These are phyloP conservation scores for Phytophthora citrophthora DNA, from an alignment of 352 stramenopile genomes.

Conservation along the genomic window DNA sequence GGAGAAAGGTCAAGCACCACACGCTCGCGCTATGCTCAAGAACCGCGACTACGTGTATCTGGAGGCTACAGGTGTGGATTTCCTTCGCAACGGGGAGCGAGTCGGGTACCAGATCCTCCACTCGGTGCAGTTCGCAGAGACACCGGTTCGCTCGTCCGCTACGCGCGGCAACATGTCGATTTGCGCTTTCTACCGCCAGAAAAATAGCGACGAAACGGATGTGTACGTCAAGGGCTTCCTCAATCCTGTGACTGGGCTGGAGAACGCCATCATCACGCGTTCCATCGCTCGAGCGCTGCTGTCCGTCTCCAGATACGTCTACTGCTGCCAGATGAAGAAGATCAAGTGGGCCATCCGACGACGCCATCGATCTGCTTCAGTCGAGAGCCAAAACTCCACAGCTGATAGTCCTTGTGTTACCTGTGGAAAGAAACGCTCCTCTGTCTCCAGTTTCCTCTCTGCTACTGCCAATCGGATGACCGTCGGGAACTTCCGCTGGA, in stretches of 20 bases:
- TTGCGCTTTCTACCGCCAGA: conserved; percentile 44
- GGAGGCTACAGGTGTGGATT: conserved; percentile 48
- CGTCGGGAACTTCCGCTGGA: conserved; percentile 18
- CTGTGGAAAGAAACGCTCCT: conserved; percentile 37
- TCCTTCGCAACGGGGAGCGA: conserved; percentile 57
- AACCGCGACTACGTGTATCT: conserved; percentile 64
- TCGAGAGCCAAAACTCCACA: conserved; percentile 17
- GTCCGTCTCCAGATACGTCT: conserved; percentile 35
- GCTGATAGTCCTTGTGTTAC: conserved; percentile 34
- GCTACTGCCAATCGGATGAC: conserved; percentile 15
- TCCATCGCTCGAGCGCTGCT: conserved; percentile 36
- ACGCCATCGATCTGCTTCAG: conserved; percentile 16
- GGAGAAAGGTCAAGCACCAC: conserved; percentile 37
- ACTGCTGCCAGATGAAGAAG: conserved; percentile 51
- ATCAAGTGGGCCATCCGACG: conserved; percentile 38
- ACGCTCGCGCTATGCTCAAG: conserved; percentile 43
- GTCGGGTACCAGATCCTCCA: conserved; percentile 68
- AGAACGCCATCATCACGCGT: conserved; percentile 43
- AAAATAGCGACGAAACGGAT: conserved; percentile 34
- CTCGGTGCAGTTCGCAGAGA: conserved; percentile 60
- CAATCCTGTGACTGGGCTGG: conserved; percentile 36
- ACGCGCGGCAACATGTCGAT: conserved; percentile 45
- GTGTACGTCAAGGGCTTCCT: conserved; percentile 43
- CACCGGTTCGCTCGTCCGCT: conserved; percentile 19
- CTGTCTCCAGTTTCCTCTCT: conserved; percentile 24